These are phyloP conservation scores for Exophiala xenobiotica DNA, from an alignment of 2,329 filamentous ascomycete species.

Conservation along the genomic window DNA sequence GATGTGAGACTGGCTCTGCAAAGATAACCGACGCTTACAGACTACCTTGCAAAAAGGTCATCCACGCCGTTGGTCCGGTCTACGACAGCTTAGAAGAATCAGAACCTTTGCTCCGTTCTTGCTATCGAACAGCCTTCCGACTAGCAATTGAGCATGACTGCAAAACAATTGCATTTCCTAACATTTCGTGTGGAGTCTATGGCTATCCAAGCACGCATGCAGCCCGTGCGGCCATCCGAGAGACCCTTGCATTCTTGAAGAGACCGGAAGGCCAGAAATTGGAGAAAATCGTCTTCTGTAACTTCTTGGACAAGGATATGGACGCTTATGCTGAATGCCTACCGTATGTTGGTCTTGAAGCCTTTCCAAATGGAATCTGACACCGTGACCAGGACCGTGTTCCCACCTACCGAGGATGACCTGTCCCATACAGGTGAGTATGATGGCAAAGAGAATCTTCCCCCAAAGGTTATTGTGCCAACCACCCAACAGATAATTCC, in stretches of 20 bases:
- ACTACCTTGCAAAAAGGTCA: constrained; percentile 74
- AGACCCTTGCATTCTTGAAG: constrained; percentile 57
- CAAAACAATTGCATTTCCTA: constrained; percentile 75
- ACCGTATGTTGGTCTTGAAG: constrained; percentile 61
- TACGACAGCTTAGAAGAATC: constrained; percentile 52
- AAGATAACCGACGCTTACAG: constrained; percentile 79
- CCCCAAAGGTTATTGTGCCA: constrained; percentile 4
- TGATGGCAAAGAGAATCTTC: neutral
- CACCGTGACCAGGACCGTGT: constrained; percentile 51
- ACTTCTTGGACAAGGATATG: constrained; percentile 76
- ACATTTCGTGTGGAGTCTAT: constrained; percentile 85
- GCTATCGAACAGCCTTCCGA: constrained; percentile 71
- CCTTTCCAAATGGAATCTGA: too few species aligned
- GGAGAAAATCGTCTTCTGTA: constrained; percentile 79
- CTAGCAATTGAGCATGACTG: constrained; percentile 68
- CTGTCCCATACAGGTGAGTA: constrained; percentile 33
- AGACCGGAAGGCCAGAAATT: constrained; percentile 48
- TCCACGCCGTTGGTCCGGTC: constrained; percentile 87
- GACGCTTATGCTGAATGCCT: constrained; percentile 67
- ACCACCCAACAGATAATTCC: constrained; percentile 14
- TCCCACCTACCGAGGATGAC: constrained; percentile 48
- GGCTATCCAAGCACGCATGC: constrained; percentile 77
- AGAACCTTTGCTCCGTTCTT: constrained; percentile 52
- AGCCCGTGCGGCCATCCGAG: constrained; percentile 67
- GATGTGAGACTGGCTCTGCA: constrained; percentile 74